Base-by-base conservation (phyloP, 257 asterid genomes). In the Rubia yunnanensis region DNA sequence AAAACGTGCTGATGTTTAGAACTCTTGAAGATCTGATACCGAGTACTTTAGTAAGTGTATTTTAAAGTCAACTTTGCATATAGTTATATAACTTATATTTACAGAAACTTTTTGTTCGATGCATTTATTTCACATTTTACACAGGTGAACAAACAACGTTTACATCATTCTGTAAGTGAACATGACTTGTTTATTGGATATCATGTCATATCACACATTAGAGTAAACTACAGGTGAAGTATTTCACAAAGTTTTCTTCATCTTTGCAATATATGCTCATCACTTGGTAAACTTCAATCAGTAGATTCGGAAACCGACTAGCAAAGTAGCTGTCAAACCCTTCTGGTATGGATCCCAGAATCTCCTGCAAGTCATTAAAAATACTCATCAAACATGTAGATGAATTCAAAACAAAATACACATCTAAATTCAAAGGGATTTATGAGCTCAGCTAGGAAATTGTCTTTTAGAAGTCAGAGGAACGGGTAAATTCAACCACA, bases 241-340 rank as follows among this genome's bases (percentile, higher is more conserved):
- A 92, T 80, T 85, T 89, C 35, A 68, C 70, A 63, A 87, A 87
- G 76, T 83, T 71, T 67, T 82, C 92, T 68, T 92, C 97, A 15
- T 73, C 66, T 53, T 78, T 74, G 74, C 97, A 92, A 76, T 72
- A 27, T 39, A 44, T 71, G 58, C 74, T 65, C 83, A 86, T 72
- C 65, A 92, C 95, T 76, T 83, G 87, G 80, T 89, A 82, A 23
- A 89, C 96, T 81, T 92, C 85, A 24, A 87, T 83, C 75, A 89
- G 71, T 60, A 92, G 75, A 68, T 83, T 85, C 0, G 97, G 99
- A 69, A 87, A 92, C 72, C 92, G 87, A 27, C 81, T 84, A 68
- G 73, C 76, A 83, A 92, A 92, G 77, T 92, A 89, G 60, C 76
- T 63, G 54, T 89, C 90, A 60, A 83, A 92, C 69, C 99, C 99